Conservation (phyloP, 345 rosid species). For the Rhodamnia argentea region DNA sequence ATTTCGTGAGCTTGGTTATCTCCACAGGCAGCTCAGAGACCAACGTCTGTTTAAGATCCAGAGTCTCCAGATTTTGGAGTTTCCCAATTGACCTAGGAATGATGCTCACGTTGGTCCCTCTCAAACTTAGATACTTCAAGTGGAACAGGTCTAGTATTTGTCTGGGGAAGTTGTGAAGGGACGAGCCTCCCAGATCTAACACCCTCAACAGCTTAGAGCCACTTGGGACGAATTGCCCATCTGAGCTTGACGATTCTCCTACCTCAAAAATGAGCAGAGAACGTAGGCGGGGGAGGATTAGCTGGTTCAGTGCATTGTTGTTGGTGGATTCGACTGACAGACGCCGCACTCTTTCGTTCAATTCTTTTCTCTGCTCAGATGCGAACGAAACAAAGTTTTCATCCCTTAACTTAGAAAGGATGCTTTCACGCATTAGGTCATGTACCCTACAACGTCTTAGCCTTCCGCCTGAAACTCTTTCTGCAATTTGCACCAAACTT, state of each 20-base stretch:
- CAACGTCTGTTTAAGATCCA: not conserved
- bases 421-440: not conserved
- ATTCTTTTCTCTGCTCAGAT: not conserved
- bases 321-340: not conserved
- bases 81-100: not conserved
- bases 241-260: fast-evolving
- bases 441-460: not conserved
- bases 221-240: not conserved
- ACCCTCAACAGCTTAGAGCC: not conserved
- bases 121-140: not conserved
- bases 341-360: not conserved
- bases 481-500: not conserved
- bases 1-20: not conserved
- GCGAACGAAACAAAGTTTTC: not conserved
- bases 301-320: fast-evolving
- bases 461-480: fast-evolving
- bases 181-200: not conserved
- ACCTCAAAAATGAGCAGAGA: not conserved
- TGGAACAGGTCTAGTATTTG: not conserved
- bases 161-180: not conserved
- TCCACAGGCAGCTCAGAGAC: not conserved
- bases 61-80: not conserved
- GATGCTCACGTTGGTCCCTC: fast-evolving
- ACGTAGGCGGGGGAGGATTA: not conserved
- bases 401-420: not conserved